phyloP scores from a whole-genome alignment of 768 basidiomycete species.

The Lentinula aciculospora region DNA sequence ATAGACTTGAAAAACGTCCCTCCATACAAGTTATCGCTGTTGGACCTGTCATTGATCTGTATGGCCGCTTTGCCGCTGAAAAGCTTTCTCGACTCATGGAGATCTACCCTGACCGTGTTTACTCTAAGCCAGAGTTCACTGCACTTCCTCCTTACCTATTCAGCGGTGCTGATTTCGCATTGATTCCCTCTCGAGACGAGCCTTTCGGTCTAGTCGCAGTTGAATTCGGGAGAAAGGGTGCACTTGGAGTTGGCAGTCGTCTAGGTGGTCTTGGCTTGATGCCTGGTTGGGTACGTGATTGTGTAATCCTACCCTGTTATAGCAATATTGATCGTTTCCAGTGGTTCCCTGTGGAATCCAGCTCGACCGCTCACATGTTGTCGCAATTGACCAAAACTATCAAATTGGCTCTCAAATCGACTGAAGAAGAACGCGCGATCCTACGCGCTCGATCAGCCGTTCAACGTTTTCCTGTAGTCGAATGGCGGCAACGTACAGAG shows the following conservation, averaged over 20 bases:
- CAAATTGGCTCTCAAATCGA: slow-evolving; percentile 90
- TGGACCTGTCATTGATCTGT: slow-evolving; percentile 93
- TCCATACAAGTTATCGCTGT: slow-evolving; percentile 85
- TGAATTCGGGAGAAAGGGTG: slow-evolving; percentile 95
- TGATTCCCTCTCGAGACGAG: slow-evolving; percentile 95
- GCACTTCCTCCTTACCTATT: slow-evolving; percentile 90
- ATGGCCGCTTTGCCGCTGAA: slow-evolving; percentile 93
- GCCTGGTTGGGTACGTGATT: slow-evolving; percentile 86
- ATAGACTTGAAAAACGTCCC: slow-evolving; percentile 78
- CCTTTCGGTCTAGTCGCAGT: slow-evolving; percentile 95
- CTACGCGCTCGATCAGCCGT: slow-evolving; percentile 93
- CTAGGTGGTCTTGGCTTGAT: slow-evolving; percentile 93
- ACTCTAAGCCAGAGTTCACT: slow-evolving; percentile 94
- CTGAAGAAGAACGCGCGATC: slow-evolving; percentile 87
- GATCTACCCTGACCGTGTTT: slow-evolving; percentile 90
- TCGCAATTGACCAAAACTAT: slow-evolving; percentile 94
- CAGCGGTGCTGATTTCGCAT: slow-evolving; percentile 91
- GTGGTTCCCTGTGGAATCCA: slow-evolving; percentile 99
- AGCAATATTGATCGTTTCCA: slow-evolving; percentile 19
- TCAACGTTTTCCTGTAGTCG: slow-evolving; percentile 95
- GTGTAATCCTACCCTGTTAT: neutral
- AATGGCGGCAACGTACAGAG: slow-evolving; percentile 95
- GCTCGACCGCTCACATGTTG: slow-evolving; percentile 88
- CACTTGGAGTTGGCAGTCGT: slow-evolving; percentile 91
- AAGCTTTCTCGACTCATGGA: slow-evolving; percentile 93